Conservation (phyloP, 257 asterid species). For the Scutellaria baicalensis region DNA sequence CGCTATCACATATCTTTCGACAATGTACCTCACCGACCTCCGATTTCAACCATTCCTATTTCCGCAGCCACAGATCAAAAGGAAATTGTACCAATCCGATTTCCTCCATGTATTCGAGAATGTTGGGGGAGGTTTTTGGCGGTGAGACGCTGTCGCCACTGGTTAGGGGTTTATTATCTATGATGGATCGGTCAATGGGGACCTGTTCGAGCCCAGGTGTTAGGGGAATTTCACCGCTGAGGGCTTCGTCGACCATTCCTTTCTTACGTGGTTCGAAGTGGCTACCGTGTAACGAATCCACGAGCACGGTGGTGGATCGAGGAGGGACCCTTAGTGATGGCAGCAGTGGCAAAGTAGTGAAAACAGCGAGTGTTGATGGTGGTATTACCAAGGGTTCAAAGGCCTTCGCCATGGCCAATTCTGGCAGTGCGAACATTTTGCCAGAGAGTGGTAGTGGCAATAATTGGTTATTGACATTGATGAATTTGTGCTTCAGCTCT, state of each 20-base stretch:
- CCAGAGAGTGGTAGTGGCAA: constrained; percentile 15
- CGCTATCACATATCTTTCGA: constrained; percentile 33
- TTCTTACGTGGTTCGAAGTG: constrained; percentile 63
- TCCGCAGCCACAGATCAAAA: constrained; percentile 20
- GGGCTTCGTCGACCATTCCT: constrained; percentile 41
- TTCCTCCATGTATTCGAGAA: constrained; percentile 33
- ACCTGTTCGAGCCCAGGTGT: constrained; percentile 19
- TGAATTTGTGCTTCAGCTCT: constrained; percentile 40
- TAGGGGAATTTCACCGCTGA: constrained; percentile 59
- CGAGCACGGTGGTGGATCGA: constrained; percentile 44
- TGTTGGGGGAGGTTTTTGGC: constrained; percentile 43
- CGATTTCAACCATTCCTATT: constrained; percentile 5
- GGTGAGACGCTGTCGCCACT: constrained; percentile 39
- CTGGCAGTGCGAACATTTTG: constrained; percentile 13
- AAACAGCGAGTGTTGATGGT: constrained; percentile 5
- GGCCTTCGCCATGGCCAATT: constrained; percentile 29
- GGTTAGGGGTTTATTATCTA: constrained; percentile 43
- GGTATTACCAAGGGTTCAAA: constrained; percentile 24
- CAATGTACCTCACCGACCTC: constrained; percentile 31
- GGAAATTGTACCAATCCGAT: constrained; percentile 11
- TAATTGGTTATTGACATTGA: constrained; percentile 61
- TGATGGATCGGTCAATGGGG: constrained; percentile 45
- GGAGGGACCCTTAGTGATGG: constrained; percentile 31
- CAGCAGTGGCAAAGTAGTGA: constrained; percentile 8
- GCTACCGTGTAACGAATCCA: constrained; percentile 66